These are phyloP conservation scores for Helotiales sp. DNA, from an alignment of 2,329 filamentous ascomycete species.

Conservation along the genomic window DNA sequence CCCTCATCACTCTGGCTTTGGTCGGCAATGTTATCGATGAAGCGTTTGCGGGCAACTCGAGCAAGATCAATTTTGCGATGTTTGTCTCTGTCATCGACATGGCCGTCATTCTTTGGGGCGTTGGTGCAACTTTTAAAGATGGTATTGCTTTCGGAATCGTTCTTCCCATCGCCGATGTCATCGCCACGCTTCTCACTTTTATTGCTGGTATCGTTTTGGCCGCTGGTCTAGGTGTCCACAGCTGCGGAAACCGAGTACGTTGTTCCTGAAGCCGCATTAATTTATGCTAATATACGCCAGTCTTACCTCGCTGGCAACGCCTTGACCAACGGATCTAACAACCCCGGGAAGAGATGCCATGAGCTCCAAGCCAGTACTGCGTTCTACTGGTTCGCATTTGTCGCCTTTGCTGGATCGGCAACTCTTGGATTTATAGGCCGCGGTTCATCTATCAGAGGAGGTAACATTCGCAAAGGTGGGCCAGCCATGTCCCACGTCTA, in stretches of 20 bases:
- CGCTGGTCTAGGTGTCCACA: constrained; percentile 69
- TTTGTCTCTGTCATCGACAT: constrained; percentile 71
- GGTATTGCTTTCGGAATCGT: constrained; percentile 55
- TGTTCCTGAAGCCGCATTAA: background rate
- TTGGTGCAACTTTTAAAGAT: constrained; percentile 60
- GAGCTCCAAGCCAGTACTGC: constrained; percentile 75
- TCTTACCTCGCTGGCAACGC: constrained; percentile 52
- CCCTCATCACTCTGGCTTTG: constrained; percentile 40
- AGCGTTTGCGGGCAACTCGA: constrained; percentile 65
- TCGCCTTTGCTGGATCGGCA: constrained; percentile 60
- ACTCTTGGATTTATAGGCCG: constrained; percentile 49
- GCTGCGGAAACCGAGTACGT: constrained; percentile 66
- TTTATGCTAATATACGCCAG: constrained; percentile 34
- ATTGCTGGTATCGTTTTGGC: constrained; percentile 73
- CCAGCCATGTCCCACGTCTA: constrained; percentile 62
- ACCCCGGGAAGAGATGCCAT: constrained; percentile 69
- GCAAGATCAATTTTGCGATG: constrained; percentile 64
- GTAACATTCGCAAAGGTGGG: constrained; percentile 50
- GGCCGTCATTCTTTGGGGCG: constrained; percentile 67
- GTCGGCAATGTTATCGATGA: constrained; percentile 49
- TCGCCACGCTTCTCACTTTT: constrained; percentile 69
- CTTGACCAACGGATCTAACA: constrained; percentile 62
- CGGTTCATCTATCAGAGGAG: constrained; percentile 16
- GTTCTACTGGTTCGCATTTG: constrained; percentile 82
- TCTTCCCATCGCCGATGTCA: constrained; percentile 59